These are phyloP conservation scores for Persicaria maculosa DNA, from an alignment of 148 eudicot genomes.

Conservation along the genomic window DNA sequence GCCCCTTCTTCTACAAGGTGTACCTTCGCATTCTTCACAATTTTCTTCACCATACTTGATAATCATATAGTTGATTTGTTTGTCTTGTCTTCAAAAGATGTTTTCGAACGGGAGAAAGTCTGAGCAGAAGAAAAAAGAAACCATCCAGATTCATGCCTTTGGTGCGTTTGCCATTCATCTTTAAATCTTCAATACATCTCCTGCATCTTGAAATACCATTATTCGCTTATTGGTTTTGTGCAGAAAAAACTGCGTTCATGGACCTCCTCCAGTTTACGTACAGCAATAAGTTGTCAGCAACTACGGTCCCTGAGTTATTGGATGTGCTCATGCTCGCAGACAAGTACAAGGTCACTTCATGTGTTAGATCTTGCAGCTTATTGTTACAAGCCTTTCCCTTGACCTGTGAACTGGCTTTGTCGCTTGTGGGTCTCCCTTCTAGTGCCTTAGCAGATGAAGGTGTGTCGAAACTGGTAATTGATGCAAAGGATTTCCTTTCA, in stretches of 20 bases:
- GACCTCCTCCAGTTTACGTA: not conserved
- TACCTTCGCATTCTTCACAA: not conserved
- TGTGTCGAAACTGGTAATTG: not conserved
- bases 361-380: not conserved
- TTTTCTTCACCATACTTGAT: not conserved
- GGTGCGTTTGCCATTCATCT: not conserved
- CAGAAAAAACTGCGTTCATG: conserved; percentile 1
- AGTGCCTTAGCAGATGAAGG: not conserved
- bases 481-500: not conserved
- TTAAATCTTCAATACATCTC: not conserved
- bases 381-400: not conserved
- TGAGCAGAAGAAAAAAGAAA: not conserved
- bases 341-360: not conserved
- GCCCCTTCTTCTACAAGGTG: not conserved
- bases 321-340: conserved; percentile 4
- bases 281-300: not conserved
- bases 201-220: not conserved
- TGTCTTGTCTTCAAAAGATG: not conserved
- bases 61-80: not conserved
- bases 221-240: not conserved
- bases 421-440: not conserved
- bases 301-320: not conserved
- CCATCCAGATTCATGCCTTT: not conserved
- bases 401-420: not conserved
- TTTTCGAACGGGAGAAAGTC: not conserved